These are phyloP conservation scores for Tolypocladium sp. DNA, from an alignment of 2,329 filamentous ascomycete species.

Conservation along the genomic window DNA sequence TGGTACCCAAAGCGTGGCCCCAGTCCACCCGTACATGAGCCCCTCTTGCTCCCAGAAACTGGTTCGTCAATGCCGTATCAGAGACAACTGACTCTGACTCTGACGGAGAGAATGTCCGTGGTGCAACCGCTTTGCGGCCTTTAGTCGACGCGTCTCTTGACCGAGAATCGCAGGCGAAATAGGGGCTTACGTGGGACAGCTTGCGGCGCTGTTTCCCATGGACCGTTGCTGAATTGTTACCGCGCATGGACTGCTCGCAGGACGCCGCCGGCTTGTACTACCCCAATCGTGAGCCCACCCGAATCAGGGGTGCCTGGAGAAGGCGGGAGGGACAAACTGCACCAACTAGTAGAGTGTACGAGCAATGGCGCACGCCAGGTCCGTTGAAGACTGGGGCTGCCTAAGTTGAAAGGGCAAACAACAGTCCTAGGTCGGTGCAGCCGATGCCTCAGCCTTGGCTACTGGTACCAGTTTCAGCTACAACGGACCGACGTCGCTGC, in stretches of 20 bases:
- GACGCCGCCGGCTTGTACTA: conserved; percentile 8
- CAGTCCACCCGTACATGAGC: conserved; percentile 18
- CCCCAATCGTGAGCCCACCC: conserved; percentile 11
- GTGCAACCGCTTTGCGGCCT: neutral
- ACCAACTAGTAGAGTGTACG: neutral
- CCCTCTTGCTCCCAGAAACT: conserved; percentile 15
- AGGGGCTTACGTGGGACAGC: neutral
- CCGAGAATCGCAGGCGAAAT: neutral
- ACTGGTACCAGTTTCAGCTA: neutral
- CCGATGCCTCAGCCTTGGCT: neutral
- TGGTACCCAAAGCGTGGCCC: conserved; percentile 21
- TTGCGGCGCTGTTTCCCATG: neutral
- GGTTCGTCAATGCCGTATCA: conserved; percentile 13
- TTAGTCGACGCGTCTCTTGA: neutral
- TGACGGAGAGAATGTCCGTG: neutral
- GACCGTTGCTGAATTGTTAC: neutral
- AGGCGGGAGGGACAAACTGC: neutral
- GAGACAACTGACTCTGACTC: conserved; percentile 3
- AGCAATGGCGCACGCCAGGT: neutral
- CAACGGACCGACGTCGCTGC: neutral
- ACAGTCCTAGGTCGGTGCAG: neutral
- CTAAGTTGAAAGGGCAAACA: neutral
- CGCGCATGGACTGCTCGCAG: neutral
- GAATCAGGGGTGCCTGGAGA: conserved; percentile 7
- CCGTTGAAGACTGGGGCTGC: neutral